Conservation (phyloP, 306 rosid species). For the Sphenostylis stenocarpa region DNA sequence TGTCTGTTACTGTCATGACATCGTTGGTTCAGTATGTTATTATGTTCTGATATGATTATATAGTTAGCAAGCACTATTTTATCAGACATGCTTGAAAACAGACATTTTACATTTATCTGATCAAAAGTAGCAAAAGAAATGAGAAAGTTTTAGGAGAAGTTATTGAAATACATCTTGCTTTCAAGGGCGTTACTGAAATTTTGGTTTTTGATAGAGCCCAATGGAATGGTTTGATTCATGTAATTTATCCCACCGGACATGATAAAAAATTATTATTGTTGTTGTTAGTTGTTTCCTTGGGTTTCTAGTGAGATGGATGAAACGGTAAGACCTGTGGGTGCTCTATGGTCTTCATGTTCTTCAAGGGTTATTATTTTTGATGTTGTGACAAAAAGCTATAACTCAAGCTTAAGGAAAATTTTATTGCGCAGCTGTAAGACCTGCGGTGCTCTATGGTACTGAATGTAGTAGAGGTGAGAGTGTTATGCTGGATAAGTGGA, state of each 20-base stretch:
- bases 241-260: neutral
- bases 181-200: neutral
- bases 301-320: neutral
- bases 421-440: neutral
- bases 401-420: neutral
- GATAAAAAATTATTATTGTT: neutral
- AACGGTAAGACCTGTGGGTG: no score
- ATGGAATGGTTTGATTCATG: neutral
- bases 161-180: neutral
- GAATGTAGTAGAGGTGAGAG: neutral
- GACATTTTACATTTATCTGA: neutral
- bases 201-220: constrained; percentile 8
- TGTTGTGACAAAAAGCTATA: neutral
- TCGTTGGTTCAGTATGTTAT: neutral
- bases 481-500: neutral
- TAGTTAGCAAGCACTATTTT: neutral
- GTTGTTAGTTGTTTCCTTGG: constrained; percentile 14
- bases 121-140: neutral
- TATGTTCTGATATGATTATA: neutral
- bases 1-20: neutral
- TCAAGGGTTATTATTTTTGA: neutral
- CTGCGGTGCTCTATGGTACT: neutral
- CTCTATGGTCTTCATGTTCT: no score
- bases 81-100: constrained; percentile 9
- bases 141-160: neutral